These are phyloP conservation scores for Angophora floribunda DNA, from an alignment of 345 rosid species.

Conservation along the genomic window DNA sequence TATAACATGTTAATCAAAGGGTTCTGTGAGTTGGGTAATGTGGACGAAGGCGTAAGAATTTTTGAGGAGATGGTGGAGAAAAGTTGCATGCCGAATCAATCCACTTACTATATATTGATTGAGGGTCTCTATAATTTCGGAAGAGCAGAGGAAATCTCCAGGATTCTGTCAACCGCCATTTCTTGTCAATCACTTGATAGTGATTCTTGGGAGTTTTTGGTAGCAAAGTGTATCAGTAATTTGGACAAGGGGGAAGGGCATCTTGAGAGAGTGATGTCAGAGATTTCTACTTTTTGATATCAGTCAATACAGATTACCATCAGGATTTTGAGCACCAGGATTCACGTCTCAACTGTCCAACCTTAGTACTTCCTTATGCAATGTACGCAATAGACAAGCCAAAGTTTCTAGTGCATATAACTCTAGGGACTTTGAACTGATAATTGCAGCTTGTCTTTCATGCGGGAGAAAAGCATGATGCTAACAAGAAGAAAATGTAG, in stretches of 20 bases:
- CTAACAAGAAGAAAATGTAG: not conserved
- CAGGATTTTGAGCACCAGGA: not conserved
- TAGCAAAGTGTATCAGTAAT: conserved; percentile 23
- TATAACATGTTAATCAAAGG: conserved; percentile 68
- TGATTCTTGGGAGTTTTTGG: conserved; percentile 53
- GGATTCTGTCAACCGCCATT: conserved; percentile 38
- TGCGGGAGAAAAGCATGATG: not conserved
- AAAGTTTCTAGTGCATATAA: not conserved
- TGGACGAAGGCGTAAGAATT: conserved; percentile 52
- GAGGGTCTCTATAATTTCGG: conserved; percentile 29
- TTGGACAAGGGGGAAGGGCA: conserved; percentile 20
- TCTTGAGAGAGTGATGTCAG: conserved; percentile 26
- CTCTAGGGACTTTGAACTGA: not conserved
- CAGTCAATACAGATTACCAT: not conserved
- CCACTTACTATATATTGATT: conserved; percentile 41
- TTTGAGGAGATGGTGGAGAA: conserved; percentile 74
- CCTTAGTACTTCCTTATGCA: not conserved
- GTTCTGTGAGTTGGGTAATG: conserved; percentile 54
- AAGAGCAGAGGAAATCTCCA: conserved; percentile 38
- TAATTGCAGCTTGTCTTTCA: not conserved
- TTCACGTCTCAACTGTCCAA: not conserved
- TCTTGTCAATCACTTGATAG: conserved; percentile 33
- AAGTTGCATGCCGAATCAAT: conserved; percentile 52
- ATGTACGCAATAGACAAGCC: not conserved
- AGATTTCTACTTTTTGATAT: not conserved